Conservation (phyloP, 177 flowering plant species). For the Telopea speciosissima region DNA sequence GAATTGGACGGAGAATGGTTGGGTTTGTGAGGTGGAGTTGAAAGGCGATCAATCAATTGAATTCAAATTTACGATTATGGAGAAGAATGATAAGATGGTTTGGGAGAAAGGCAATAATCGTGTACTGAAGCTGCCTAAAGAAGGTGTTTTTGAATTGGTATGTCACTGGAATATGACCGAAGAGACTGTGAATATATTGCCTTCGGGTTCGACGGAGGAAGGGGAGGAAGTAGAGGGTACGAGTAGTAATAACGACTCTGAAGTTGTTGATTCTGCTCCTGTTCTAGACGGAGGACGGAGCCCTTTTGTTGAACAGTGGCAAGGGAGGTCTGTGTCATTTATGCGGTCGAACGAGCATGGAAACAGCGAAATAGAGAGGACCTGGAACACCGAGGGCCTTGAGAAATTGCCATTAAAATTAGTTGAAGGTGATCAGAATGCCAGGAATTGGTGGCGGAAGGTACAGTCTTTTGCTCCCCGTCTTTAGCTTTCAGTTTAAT, state of each 20-base stretch:
- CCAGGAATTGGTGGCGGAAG: slow-evolving; percentile 93
- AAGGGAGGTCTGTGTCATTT: slow-evolving; percentile 62
- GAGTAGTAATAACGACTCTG: slow-evolving; percentile 26
- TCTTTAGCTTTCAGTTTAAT: not conserved
- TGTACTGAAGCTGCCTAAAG: slow-evolving; percentile 42
- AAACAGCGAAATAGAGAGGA: slow-evolving; percentile 40
- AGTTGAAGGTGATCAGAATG: slow-evolving; percentile 71
- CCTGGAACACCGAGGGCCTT: slow-evolving; percentile 80
- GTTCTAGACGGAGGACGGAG: slow-evolving; percentile 34
- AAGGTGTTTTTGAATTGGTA: slow-evolving; percentile 47
- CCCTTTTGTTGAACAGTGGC: slow-evolving; percentile 90
- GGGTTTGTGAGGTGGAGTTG: slow-evolving; percentile 64
- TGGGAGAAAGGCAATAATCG: slow-evolving; percentile 87
- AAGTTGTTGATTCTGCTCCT: slow-evolving; percentile 14
- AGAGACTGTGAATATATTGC: slow-evolving; percentile 40
- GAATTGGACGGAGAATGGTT: slow-evolving; percentile 78
- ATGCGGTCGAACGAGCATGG: slow-evolving; percentile 83
- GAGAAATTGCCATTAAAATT: slow-evolving; percentile 61
- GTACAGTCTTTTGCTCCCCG: slow-evolving; percentile 26
- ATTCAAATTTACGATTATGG: slow-evolving; percentile 63
- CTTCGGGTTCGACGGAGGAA: slow-evolving; percentile 18
- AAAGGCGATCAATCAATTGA: slow-evolving; percentile 48
- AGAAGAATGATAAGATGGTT: slow-evolving; percentile 33
- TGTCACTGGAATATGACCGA: slow-evolving; percentile 66
- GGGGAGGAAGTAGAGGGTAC: not conserved